Percentiles rank a stretch among this genome's conserved stretches.
Evolutionary conservation across 495 filamentous ascomycete species (phyloP).

Genomic region (Daldinia concentrica): DNA sequence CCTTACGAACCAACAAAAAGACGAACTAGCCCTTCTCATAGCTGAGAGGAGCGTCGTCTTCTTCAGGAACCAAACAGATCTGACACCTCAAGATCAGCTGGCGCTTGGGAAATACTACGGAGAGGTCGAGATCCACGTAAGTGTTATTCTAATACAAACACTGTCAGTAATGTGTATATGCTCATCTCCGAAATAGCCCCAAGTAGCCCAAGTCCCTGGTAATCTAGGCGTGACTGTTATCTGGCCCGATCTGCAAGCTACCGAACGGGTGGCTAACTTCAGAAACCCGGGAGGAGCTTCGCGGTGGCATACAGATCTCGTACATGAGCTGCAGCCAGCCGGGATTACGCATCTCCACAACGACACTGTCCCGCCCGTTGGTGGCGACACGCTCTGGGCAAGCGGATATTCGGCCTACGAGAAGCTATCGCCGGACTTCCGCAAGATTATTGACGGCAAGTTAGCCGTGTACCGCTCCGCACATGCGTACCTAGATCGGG

Average conservation of each 20-base stretch:
- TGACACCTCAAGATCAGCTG: constrained; percentile 74
- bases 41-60: constrained; percentile 80
- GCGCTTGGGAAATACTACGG: constrained; percentile 72
- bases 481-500: constrained; percentile 72
- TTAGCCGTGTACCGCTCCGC: constrained; percentile 72
- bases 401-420: constrained; percentile 75
- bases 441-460: constrained; percentile 74
- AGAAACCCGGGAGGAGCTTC: constrained; percentile 71
- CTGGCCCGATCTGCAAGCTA: constrained; percentile 71
- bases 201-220: constrained; percentile 75
- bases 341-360: constrained; percentile 76
- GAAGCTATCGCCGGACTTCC: constrained; percentile 74
- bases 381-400: constrained; percentile 78
- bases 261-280: constrained; percentile 64
- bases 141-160: constrained; percentile 27
- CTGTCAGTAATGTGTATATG: not conserved
- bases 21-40: constrained; percentile 76
- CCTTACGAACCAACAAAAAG: constrained; percentile 70
- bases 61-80: constrained; percentile 72
- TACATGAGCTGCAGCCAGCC: constrained; percentile 74
- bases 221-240: constrained; percentile 71
- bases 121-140: constrained; percentile 73
- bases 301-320: constrained; percentile 75
- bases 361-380: constrained; percentile 69
- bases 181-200: constrained; percentile 58